Conservation (phyloP, 2,329 filamentous ascomycete species). For the Hymenotorrendiella dingleyae region DNA sequence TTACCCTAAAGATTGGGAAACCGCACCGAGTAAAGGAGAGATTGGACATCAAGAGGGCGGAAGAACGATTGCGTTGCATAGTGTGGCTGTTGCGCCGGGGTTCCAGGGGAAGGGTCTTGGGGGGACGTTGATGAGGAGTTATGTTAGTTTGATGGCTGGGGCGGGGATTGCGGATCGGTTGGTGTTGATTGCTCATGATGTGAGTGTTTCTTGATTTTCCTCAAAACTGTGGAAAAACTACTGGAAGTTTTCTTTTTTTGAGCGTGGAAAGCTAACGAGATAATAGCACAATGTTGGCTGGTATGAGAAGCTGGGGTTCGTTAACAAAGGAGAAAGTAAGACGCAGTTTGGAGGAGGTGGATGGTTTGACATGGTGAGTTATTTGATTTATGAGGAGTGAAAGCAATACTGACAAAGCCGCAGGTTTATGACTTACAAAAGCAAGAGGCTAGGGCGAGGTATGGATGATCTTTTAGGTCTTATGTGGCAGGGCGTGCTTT, state of each 20-base stretch:
- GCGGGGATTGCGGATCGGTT: constrained; percentile 66
- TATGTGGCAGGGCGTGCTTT: constrained; percentile 5
- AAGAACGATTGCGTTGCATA: constrained; percentile 74
- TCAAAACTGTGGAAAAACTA: no score
- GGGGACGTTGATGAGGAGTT: constrained; percentile 66
- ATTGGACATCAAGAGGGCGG: constrained; percentile 69
- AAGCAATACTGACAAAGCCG: neutral
- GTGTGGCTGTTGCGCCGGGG: constrained; percentile 70
- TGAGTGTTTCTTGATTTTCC: constrained; percentile 31
- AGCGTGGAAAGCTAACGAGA: neutral
- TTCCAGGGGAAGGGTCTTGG: constrained; percentile 71
- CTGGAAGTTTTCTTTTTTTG: no score
- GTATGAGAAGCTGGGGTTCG: constrained; percentile 73
- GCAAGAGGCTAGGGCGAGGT: constrained; percentile 24
- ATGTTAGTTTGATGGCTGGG: constrained; percentile 69
- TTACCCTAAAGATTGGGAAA: constrained; percentile 60
- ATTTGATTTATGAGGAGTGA: neutral
- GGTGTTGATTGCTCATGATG: constrained; percentile 70
- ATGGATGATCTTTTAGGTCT: no score
- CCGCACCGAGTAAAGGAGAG: neutral
- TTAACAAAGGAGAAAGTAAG: constrained; percentile 59
- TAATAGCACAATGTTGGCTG: constrained; percentile 61
- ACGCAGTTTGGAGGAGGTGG: constrained; percentile 70
- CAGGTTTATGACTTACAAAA: constrained; percentile 27
- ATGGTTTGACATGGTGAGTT: constrained; percentile 74